Conservation (phyloP, 2,329 filamentous ascomycete genomes). For the Fusarium concolor region DNA sequence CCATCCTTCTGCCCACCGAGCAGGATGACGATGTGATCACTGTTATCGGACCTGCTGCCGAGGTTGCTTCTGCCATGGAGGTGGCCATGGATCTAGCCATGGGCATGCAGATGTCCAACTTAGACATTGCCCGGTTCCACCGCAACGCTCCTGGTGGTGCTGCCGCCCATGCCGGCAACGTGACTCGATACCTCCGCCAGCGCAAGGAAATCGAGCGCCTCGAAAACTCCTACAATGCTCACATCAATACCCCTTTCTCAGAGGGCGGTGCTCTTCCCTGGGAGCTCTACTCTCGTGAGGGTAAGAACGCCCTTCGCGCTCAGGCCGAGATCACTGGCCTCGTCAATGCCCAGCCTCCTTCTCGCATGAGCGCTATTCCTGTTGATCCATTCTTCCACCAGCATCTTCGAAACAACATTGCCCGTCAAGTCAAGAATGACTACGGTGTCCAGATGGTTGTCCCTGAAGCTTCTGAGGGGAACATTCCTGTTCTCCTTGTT, state of each 20-base stretch:
- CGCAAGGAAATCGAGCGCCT: conserved; percentile 85
- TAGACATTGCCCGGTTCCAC: conserved; percentile 86
- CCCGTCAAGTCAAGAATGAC: conserved; percentile 71
- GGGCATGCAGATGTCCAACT: conserved; percentile 84
- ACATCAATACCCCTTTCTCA: conserved; percentile 82
- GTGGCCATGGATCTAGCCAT: conserved; percentile 89
- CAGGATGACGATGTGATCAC: conserved; percentile 87
- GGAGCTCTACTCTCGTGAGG: conserved; percentile 89
- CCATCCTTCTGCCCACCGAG: conserved; percentile 81
- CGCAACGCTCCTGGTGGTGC: conserved; percentile 77
- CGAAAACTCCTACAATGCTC: conserved; percentile 83
- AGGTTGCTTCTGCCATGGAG: conserved; percentile 80
- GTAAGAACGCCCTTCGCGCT: conserved; percentile 82
- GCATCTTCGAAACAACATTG: conserved; percentile 74
- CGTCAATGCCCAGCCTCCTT: conserved; percentile 78
- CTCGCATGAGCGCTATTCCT: conserved; percentile 73
- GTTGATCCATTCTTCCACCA: conserved; percentile 85
- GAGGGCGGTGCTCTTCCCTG: conserved; percentile 79
- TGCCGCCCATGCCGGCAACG: conserved; percentile 81
- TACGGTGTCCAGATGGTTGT: conserved; percentile 80
- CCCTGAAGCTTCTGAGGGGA: conserved; percentile 70
- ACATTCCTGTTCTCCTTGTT: conserved; percentile 75
- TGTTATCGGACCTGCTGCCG: conserved; percentile 81
- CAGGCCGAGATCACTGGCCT: conserved; percentile 80
- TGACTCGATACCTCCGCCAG: conserved; percentile 89